These are phyloP conservation scores for Komagataella phaffii DNA, from an alignment of 805 yeast species.

Conservation along the genomic window DNA sequence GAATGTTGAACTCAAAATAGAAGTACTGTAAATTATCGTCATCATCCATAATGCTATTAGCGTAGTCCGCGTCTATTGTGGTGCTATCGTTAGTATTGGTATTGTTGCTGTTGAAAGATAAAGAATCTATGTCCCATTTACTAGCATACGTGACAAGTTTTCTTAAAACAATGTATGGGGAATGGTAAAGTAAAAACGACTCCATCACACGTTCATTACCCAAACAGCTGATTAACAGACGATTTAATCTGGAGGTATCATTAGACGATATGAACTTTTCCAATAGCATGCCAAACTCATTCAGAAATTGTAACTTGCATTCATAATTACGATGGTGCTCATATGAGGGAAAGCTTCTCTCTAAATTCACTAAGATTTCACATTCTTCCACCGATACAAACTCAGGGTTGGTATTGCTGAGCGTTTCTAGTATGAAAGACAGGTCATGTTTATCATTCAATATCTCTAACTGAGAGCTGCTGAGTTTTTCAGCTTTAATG, in stretches of 20 bases:
- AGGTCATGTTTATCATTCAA: background rate
- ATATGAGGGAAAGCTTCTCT: background rate
- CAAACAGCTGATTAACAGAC: background rate
- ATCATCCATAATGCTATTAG: background rate
- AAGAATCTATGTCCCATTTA: background rate
- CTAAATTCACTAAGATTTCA: background rate
- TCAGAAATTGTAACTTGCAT: background rate
- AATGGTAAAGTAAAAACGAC: background rate
- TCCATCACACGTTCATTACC: background rate
- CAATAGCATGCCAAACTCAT: background rate
- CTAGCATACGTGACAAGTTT: background rate
- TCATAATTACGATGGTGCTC: background rate
- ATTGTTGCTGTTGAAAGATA: background rate
- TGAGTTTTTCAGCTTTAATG: background rate
- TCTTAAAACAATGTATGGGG: background rate
- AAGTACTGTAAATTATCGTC: background rate
- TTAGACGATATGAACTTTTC: background rate
- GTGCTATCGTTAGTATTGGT: background rate
- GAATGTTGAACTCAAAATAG: background rate
- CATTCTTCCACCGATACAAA: background rate
- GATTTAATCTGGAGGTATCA: conserved; percentile 2
- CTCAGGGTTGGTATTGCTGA: background rate
- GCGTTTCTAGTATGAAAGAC: background rate
- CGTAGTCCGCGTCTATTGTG: background rate
- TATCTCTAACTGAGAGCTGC: background rate